These are phyloP conservation scores for Arthrobotrys iridis DNA, from an alignment of 2,329 filamentous ascomycete genomes.

Conservation along the genomic window DNA sequence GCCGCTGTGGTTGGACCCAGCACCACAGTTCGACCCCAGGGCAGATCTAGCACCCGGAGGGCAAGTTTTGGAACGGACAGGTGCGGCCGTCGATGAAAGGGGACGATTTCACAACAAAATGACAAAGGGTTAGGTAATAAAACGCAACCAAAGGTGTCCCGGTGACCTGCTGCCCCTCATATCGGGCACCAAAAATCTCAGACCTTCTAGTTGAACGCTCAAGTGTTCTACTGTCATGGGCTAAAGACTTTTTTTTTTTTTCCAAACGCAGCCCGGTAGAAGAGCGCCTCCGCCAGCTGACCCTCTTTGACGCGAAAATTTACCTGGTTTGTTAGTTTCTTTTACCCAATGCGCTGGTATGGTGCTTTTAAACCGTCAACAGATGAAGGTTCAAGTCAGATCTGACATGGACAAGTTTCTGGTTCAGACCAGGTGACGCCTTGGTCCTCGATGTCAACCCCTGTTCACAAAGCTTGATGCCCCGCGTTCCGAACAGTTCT, in stretches of 20 bases:
- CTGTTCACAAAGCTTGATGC: constrained; percentile 34
- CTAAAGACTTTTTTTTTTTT: constrained; percentile 39
- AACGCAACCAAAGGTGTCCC: constrained; percentile 36
- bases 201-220: neutral
- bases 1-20: constrained; percentile 27
- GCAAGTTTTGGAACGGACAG: neutral
- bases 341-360: constrained; percentile 29
- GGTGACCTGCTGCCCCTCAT: constrained; percentile 41
- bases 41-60: neutral
- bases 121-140: constrained; percentile 53
- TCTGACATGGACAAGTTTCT: constrained; percentile 9
- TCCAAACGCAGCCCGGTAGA: constrained; percentile 27
- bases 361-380: neutral
- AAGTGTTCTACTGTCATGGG: constrained; percentile 17
- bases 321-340: constrained; percentile 4
- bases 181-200: constrained; percentile 34
- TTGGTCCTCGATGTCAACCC: constrained; percentile 29
- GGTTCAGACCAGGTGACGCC: constrained; percentile 41
- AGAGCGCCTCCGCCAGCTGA: constrained; percentile 54
- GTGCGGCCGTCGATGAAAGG: constrained; percentile 31
- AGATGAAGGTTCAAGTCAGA: constrained; percentile 16
- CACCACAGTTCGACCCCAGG: constrained; percentile 9
- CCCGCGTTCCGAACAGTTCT: constrained; percentile 19
- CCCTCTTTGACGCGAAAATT: constrained; percentile 18
- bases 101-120: constrained; percentile 51